A percentile compares a stretch with the other conserved stretches of the same genome.
phyloP scores from a whole-genome alignment of 208 protist genomes.

The Wallacemonas sp. region DNA sequence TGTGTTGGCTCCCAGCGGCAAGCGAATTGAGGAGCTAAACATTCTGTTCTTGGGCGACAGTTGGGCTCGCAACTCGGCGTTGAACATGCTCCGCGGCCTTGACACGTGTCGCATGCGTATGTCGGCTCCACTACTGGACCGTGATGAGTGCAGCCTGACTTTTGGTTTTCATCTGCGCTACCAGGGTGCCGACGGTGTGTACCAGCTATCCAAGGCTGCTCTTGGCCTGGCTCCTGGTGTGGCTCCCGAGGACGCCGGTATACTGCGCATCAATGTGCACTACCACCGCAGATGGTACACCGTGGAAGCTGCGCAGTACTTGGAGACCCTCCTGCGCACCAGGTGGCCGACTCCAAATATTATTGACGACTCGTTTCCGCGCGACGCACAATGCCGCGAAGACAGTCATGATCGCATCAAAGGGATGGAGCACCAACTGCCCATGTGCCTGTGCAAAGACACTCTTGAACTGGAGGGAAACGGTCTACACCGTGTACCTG shows the following conservation, averaged over 20 bases:
- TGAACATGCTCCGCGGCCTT: background rate
- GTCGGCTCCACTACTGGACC: background rate
- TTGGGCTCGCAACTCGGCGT: background rate
- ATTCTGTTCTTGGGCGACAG: background rate
- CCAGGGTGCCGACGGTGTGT: background rate
- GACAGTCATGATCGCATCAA: no score
- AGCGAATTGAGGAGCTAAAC: background rate
- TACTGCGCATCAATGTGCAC: constrained; percentile 1
- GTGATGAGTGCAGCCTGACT: constrained; percentile 3
- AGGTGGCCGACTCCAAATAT: background rate
- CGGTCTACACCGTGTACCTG: background rate
- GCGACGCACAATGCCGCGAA: background rate
- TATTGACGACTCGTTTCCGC: background rate
- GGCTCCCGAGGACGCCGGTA: background rate
- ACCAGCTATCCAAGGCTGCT: background rate
- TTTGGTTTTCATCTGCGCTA: background rate
- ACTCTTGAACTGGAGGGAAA: background rate
- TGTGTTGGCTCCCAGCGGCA: background rate
- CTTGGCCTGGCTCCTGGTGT: background rate
- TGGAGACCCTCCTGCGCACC: background rate
- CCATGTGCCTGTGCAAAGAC: constrained; percentile 2
- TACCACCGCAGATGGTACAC: background rate
- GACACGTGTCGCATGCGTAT: constrained; percentile 2
- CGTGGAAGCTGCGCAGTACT: background rate
- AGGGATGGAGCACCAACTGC: background rate